phyloP scores from a whole-genome alignment of 495 filamentous ascomycete genomes.

The Hypoxylon cercidicola region DNA sequence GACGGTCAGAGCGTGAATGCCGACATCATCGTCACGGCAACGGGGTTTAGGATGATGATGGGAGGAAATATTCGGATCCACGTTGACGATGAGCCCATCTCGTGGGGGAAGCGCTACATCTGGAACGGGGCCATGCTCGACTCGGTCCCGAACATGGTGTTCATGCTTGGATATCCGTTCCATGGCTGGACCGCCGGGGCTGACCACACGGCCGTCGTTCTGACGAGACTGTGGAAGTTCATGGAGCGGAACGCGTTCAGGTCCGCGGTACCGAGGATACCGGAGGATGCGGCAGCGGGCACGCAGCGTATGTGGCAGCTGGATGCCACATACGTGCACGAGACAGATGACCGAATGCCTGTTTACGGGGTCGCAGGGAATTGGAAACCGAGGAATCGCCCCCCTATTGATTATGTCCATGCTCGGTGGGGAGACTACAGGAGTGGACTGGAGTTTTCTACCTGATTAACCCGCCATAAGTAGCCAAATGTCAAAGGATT shows the following conservation, averaged over 20 bases:
- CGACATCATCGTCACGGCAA: slow-evolving; percentile 74
- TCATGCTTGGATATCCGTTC: slow-evolving; percentile 68
- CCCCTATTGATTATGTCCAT: slow-evolving; percentile 9
- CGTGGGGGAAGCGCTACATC: slow-evolving; percentile 56
- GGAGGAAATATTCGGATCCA: slow-evolving; percentile 58
- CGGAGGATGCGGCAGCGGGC: neutral
- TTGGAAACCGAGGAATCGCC: slow-evolving; percentile 12
- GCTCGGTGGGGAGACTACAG: slow-evolving; percentile 14
- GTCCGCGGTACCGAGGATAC: slow-evolving; percentile 3
- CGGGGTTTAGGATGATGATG: slow-evolving; percentile 66
- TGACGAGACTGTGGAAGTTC: slow-evolving; percentile 8
- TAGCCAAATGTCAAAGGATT: too few species aligned
- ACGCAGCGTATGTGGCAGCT: slow-evolving; percentile 13
- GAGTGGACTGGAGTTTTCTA: slow-evolving; percentile 2
- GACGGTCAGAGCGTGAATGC: slow-evolving; percentile 61
- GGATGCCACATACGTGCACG: slow-evolving; percentile 1
- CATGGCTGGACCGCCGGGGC: slow-evolving; percentile 69
- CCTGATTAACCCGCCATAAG: neutral
- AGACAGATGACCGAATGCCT: slow-evolving; percentile 2
- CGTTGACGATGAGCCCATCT: slow-evolving; percentile 58
- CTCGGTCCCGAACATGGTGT: slow-evolving; percentile 64
- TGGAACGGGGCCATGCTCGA: slow-evolving; percentile 71
- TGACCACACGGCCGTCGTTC: slow-evolving; percentile 44
- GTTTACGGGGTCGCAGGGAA: slow-evolving; percentile 9
- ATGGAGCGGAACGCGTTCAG: slow-evolving; percentile 4